phyloP scores from a whole-genome alignment of 306 rosid species.

The Phaseolus lunatus region DNA sequence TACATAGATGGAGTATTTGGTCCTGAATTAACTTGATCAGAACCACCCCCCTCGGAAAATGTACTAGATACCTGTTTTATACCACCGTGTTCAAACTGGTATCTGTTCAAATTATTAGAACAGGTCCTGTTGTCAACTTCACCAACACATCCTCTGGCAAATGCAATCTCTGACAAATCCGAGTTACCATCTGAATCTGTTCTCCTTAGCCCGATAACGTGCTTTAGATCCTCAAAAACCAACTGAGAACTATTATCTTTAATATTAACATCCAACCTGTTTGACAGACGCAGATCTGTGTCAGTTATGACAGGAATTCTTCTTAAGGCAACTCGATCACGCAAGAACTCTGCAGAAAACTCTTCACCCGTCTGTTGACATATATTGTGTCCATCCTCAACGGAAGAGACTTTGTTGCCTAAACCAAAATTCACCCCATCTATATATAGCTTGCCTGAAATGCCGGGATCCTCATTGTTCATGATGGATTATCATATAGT shows the following conservation, averaged over 20 bases:
- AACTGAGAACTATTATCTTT: conserved; percentile 52
- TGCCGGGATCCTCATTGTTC: conserved; percentile 66
- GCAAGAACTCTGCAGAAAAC: conserved; percentile 78
- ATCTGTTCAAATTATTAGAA: conserved; percentile 55
- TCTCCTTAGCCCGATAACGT: conserved; percentile 54
- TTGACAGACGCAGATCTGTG: conserved; percentile 54
- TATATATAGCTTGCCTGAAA: conserved; percentile 49
- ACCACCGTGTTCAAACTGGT: conserved; percentile 58
- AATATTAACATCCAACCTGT: conserved; percentile 47
- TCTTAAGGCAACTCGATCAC: conserved; percentile 68
- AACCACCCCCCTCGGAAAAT: conserved; percentile 47
- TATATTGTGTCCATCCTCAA: conserved; percentile 51
- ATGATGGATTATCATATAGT: conserved; percentile 56
- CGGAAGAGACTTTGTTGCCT: conserved; percentile 44
- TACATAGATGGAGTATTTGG: conserved; percentile 49
- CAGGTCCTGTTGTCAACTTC: conserved; percentile 60
- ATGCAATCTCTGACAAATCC: conserved; percentile 55
- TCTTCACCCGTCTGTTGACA: conserved; percentile 91
- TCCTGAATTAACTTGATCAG: conserved; percentile 48
- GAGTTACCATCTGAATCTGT: conserved; percentile 56
- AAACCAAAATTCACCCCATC: conserved; percentile 46
- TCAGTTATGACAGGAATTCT: conserved; percentile 57
- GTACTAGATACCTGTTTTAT: conserved; percentile 54
- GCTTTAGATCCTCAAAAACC: conserved; percentile 60
- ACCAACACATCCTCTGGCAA: conserved; percentile 50